These are phyloP conservation scores for Coemansia asiatica DNA, from an alignment of 192 early-diverging fungal species.

Conservation along the genomic window DNA sequence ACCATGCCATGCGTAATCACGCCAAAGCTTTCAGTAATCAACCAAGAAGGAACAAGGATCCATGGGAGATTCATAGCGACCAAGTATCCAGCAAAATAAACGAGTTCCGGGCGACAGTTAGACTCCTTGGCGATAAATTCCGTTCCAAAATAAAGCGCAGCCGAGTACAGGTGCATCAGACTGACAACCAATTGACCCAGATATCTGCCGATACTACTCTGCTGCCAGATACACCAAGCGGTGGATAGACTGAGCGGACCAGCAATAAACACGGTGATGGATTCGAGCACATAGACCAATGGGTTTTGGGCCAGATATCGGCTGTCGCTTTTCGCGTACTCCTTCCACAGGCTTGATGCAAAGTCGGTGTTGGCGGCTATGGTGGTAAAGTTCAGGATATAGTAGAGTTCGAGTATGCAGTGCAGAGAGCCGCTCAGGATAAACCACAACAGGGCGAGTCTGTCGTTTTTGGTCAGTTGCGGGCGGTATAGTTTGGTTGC, in stretches of 20 bases:
- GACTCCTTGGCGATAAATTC: constrained; percentile 55
- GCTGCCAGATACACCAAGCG: constrained; percentile 25
- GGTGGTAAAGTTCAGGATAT: constrained; percentile 49
- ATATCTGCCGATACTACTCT: constrained; percentile 39
- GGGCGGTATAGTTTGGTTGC: neutral
- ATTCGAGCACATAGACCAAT: constrained; percentile 62
- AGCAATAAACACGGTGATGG: constrained; percentile 55
- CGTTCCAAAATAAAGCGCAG: constrained; percentile 62
- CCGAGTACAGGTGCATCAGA: constrained; percentile 66
- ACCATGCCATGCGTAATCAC: constrained; percentile 13
- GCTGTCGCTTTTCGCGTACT: constrained; percentile 71
- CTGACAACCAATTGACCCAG: constrained; percentile 59
- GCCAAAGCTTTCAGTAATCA: constrained; percentile 20
- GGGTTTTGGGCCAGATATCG: constrained; percentile 61
- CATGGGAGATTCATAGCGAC: constrained; percentile 62
- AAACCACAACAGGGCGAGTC: constrained; percentile 62
- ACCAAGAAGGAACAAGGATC: constrained; percentile 59
- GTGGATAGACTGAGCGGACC: constrained; percentile 41
- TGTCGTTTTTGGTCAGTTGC: constrained; percentile 19
- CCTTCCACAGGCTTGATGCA: constrained; percentile 68
- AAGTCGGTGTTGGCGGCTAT: constrained; percentile 50
- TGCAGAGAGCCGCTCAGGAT: constrained; percentile 63
- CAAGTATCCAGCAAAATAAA: constrained; percentile 69
- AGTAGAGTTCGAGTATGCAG: constrained; percentile 66
- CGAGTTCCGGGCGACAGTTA: constrained; percentile 57